A percentile compares a stretch with the other conserved stretches of the same genome.
phyloP scores from a whole-genome alignment of 192 early-diverging fungal species.

The Entomortierella parvispora region DNA sequence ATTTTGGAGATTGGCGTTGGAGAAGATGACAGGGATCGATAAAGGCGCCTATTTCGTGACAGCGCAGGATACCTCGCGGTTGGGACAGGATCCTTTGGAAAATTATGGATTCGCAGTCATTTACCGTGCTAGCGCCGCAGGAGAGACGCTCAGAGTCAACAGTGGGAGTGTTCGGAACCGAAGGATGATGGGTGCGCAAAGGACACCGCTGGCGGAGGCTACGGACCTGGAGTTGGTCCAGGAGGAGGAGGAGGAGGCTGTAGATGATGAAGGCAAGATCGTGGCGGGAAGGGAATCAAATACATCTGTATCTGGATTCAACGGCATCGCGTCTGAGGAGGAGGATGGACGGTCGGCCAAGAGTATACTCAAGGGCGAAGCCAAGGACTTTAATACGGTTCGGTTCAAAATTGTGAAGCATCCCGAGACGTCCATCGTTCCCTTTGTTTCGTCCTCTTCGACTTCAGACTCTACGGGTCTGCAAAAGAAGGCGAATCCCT shows the following conservation, averaged over 20 bases:
- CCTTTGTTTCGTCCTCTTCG: slow-evolving; percentile 19
- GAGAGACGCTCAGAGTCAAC: slow-evolving; percentile 62
- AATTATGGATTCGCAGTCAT: slow-evolving; percentile 63
- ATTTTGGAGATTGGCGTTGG: slow-evolving; percentile 68
- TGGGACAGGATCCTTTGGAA: slow-evolving; percentile 43
- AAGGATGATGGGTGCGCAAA: slow-evolving; percentile 16
- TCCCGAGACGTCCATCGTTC: slow-evolving; percentile 32
- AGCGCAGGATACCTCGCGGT: slow-evolving; percentile 3
- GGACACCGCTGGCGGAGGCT: neutral
- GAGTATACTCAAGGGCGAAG: slow-evolving; percentile 16
- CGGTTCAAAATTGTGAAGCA: slow-evolving; percentile 51
- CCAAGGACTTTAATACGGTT: slow-evolving; percentile 26
- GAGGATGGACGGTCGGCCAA: slow-evolving; percentile 9
- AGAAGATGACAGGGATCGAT: slow-evolving; percentile 63
- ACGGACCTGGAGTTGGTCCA: slow-evolving; percentile 8
- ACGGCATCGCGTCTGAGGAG: neutral
- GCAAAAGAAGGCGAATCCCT: slow-evolving; percentile 16
- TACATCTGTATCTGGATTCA: neutral
- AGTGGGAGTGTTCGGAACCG: slow-evolving; percentile 60
- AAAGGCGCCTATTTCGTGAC: slow-evolving; percentile 58
- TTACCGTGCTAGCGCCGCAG: slow-evolving; percentile 53
- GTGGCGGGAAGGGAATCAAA: neutral
- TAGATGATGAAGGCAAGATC: neutral
- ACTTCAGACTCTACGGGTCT: neutral
- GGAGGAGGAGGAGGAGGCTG: slow-evolving; percentile 10